Evolutionary conservation across 1,284 basidiomycete species (phyloP), one percentile per base, ranked within the genome.

Genomic region (Moniliella sp.): DNA sequence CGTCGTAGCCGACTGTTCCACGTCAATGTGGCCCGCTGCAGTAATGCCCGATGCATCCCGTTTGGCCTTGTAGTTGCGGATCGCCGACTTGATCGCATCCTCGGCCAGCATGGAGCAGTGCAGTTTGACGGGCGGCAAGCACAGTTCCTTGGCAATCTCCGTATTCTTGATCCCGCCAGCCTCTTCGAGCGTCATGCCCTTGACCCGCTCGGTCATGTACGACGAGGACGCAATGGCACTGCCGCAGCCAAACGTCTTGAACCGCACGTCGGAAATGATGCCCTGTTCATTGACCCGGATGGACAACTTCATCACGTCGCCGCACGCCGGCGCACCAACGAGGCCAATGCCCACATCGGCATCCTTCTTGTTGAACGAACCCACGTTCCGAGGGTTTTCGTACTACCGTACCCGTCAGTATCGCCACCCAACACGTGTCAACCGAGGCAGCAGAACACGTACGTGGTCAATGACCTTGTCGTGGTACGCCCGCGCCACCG

Each of bases 141-240:
- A 55, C 18, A 58, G 48, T 34, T 94, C 86, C 66, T 93, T 86
- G 5, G 91, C 91, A 57, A 97, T 97, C 63, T 97, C 91, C 4
- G 88, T 97, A 68, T 99, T 99, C 66, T 86, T 91, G 57, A 99
- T 93, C 57, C 77, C 75, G 36, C 80, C 81, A 9, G 91, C 91
- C 45, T 88, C 79, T 36, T 94, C 86, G 35, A 99, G 66, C n/a
- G 76, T 76, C 48, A 97, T 69, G 15, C 88, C 88, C 67, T 78
- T 91, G 46, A 99, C 86, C 32, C 84, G 77, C 66, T 97, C 88
- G 12, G 88, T 99, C 55, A 60, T 56, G 42, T 52, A 57, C 11
- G 48, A 50, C 1, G 56, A 58, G 3, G 82, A 88, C 1, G 91
- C 91, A 43, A 97, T 97, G 45, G 88, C 91, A 42, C 81, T 88